Evolutionary conservation across 2,329 filamentous ascomycete species (phyloP), one percentile per base, ranked within the genome.

Genomic region (Alternaria postmessia): DNA sequence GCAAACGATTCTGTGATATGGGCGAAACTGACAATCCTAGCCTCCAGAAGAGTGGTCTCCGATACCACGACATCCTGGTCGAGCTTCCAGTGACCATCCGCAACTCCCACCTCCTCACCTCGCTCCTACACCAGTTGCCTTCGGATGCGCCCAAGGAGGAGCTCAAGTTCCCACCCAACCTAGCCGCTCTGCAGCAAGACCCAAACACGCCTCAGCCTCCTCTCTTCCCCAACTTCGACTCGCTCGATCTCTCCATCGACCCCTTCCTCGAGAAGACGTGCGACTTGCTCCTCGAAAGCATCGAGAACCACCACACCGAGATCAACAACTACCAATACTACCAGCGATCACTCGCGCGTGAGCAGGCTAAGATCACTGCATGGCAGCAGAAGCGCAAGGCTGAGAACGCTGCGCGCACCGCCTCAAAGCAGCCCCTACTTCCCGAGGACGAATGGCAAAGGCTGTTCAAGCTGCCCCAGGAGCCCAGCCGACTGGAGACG

Each of bases 281-380:
- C 83, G 94, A 99, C 78, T 88, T 97, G 69, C 88, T 99, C 58
- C 89, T 98, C 65, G 95, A 99, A 77, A 93, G 91, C 84, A 97
- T 99, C 79, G 95, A 99, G 85, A 91, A 91, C 57, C 95, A 99
- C 85, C 95, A 98, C 84, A 97, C 94, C 62, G 95, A 99, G 82
- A 91, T 96, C 79, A 98, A 98, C 88, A 99, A 99, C 87, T 95
- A 96, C 84, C 94, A 97, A 81, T 92, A 91, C 87, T 97, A 97
- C 85, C 93, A 97, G 83, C 89, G 95, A 75, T 93, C 96, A 76
- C 86, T 98, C 59, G 91, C 90, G 54, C 92, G 95, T 72, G 95
- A 99, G 84, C 95, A 99, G 84, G 84, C 91, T 74, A 99, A 98
- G 88, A 97, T 99, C 73, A 89, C 92, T 56, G 91, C 93, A 68